These are phyloP conservation scores for Penicillium daleae DNA, from an alignment of 495 filamentous ascomycete species.

Conservation along the genomic window DNA sequence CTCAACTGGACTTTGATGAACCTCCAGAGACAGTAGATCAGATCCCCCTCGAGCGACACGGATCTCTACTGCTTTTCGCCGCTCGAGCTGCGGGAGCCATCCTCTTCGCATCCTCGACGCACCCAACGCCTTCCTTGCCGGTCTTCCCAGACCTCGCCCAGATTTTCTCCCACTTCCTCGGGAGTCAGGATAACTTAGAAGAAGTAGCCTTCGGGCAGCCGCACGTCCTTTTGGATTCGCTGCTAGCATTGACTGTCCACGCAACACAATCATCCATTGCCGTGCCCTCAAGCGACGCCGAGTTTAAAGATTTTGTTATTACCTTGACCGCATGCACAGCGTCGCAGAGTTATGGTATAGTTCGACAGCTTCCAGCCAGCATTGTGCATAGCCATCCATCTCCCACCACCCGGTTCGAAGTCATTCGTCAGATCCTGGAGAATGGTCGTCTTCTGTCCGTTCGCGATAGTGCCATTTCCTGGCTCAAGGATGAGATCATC, in stretches of 20 bases:
- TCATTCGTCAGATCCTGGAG: slow-evolving; percentile 80
- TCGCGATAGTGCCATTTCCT: slow-evolving; percentile 79
- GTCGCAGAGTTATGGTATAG: slow-evolving; percentile 67
- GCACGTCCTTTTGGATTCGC: slow-evolving; percentile 45
- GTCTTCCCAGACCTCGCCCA: slow-evolving; percentile 68
- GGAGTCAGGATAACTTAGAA: slow-evolving; percentile 46
- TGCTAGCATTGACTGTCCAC: slow-evolving; percentile 41
- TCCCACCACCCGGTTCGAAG: slow-evolving; percentile 67
- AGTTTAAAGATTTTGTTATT: slow-evolving; percentile 52
- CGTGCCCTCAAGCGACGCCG: slow-evolving; percentile 30
- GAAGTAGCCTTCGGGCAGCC: slow-evolving; percentile 47
- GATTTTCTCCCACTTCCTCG: slow-evolving; percentile 64
- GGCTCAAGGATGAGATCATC: slow-evolving; percentile 85
- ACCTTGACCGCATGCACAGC: slow-evolving; percentile 70
- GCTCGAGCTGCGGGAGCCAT: slow-evolving; percentile 50
- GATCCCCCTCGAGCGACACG: slow-evolving; percentile 75
- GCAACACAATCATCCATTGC: slow-evolving; percentile 32
- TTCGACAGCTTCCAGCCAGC: slow-evolving; percentile 71
- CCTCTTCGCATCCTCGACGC: slow-evolving; percentile 36
- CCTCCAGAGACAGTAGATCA: slow-evolving; percentile 57
- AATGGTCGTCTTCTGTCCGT: slow-evolving; percentile 72
- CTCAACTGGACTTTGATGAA: slow-evolving; percentile 45
- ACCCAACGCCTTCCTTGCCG: slow-evolving; percentile 39
- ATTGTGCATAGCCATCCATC: slow-evolving; percentile 79
- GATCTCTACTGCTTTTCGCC: slow-evolving; percentile 63